Conservation (phyloP, 306 rosid species). For the Rubus parviflorus region DNA sequence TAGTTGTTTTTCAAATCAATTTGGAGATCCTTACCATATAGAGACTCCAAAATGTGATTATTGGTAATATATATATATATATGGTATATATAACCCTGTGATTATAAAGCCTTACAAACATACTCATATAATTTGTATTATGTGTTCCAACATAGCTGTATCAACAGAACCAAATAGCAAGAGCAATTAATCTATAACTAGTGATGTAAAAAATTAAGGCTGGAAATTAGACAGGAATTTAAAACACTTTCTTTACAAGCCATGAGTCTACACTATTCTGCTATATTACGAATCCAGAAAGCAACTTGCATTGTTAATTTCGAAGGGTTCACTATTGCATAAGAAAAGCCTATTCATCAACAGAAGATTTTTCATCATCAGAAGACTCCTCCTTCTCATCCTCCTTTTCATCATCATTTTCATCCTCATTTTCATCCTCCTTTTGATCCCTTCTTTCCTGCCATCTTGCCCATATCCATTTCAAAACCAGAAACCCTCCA, state of each 20-base stretch:
- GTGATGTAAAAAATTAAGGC: not conserved
- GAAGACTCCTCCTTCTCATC: conserved; percentile 41
- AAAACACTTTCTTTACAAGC: not conserved
- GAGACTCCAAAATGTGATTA: no score
- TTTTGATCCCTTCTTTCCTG: conserved; percentile 64
- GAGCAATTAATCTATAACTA: not conserved
- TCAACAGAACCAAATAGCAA: no score
- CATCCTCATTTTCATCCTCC: not conserved
- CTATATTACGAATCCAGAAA: not conserved
- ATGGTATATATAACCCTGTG: no score
- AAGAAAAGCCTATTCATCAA: conserved; percentile 31
- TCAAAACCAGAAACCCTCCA: conserved; percentile 57
- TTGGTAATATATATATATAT: no score
- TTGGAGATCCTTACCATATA: no score
- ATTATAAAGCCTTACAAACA: no score
- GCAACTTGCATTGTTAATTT: not conserved
- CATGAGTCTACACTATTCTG: not conserved
- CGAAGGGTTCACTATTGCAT: not conserved
- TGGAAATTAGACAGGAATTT: not conserved
- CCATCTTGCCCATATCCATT: conserved; percentile 91
- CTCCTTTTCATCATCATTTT: conserved; percentile 33
- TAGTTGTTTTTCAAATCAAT: no score
- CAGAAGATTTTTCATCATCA: conserved; percentile 36
- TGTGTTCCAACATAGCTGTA: no score
- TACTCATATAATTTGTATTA: no score